Base-by-base conservation (phyloP, 352 stramenopile species). In the Thalassiosira sp. region DNA sequence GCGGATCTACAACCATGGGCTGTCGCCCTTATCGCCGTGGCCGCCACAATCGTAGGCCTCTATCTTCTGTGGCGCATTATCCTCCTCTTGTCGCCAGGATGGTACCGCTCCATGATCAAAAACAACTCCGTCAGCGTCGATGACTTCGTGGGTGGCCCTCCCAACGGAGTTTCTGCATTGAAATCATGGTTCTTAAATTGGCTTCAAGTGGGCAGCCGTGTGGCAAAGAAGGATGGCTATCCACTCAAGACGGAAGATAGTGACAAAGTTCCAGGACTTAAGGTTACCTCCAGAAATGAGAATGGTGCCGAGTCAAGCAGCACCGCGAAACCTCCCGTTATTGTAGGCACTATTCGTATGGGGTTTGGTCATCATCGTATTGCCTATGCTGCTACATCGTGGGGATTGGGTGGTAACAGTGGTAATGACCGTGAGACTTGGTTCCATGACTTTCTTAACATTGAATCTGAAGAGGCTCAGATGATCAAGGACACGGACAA, bases 291-390 rank as follows among this genome's bases (percentile, higher is more conserved):
- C 22, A 62, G 69, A n/a, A 75, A 75, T 46, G 56, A 70, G 20
- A 63, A 56, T 33, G 59, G 56, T 31, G 20, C 33, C 13, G 25
- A 27, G 43, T 54, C 28, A 13, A 59, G 24, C 18, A 13, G 13
- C 37, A 69, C 51, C n/a, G 22, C 64, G 43, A 90, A 89, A 58
- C 53, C 72, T 56, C 82, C 87, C 0, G 64, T 95, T 45, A 70
- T 95, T 13, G 81, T 95, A 18, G 90, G 87, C 13, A 94, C 89
- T 15, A 95, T 95, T 81, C 88, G 90, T 15, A 95, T 95, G 90
- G 90, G 90, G 60, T 95, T 95, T 72, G 90, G 90, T 66, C 90
- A 95, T 86, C 90, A 95, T 84, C 88, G 90, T 53, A 89, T 95
- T 68, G 90, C 90, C 11, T 93, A 94, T 75, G 83, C 84, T 24